Conservation (phyloP, 2,329 filamentous ascomycete species). For the Colletotrichum sojae region DNA sequence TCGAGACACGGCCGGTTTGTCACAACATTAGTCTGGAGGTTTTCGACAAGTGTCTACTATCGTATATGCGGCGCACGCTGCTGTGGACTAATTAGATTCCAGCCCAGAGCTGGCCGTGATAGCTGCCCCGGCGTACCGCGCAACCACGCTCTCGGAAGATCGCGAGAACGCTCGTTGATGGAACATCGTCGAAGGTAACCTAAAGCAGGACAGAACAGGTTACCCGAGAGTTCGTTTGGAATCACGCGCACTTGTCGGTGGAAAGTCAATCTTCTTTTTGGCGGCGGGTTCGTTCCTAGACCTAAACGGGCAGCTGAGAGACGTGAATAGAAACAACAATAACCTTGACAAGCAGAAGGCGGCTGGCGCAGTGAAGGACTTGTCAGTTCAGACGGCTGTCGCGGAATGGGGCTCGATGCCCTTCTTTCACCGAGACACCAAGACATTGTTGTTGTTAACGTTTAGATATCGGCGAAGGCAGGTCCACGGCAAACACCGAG, state of each 20-base stretch:
- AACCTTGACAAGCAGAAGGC: neutral
- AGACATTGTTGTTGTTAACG: neutral
- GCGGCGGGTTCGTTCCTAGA: neutral
- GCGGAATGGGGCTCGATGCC: neutral
- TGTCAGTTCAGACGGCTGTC: neutral
- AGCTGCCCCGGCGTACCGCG: too few relatives aligned
- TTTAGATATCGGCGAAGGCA: neutral
- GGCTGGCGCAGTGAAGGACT: neutral
- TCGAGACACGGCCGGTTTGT: neutral
- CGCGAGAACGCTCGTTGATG: too few relatives aligned
- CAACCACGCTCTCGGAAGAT: too few relatives aligned
- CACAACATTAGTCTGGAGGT: too few relatives aligned
- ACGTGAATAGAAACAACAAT: neutral
- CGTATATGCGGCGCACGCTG: too few relatives aligned
- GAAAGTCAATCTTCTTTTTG: neutral
- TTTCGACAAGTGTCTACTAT: too few relatives aligned
- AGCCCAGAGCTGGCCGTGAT: too few relatives aligned
- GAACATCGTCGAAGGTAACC: too few relatives aligned
- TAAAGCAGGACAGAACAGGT: too few relatives aligned
- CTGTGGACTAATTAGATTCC: too few relatives aligned
- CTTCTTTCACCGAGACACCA: slow-evolving; percentile 15
- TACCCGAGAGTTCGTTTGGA: too few relatives aligned
- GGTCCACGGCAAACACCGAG: slow-evolving; percentile 11
- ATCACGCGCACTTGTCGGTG: too few relatives aligned
- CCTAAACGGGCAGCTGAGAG: neutral